Base-by-base conservation (phyloP, 305 asterid genomes). In the Fraxinus xanthoxyloides region DNA sequence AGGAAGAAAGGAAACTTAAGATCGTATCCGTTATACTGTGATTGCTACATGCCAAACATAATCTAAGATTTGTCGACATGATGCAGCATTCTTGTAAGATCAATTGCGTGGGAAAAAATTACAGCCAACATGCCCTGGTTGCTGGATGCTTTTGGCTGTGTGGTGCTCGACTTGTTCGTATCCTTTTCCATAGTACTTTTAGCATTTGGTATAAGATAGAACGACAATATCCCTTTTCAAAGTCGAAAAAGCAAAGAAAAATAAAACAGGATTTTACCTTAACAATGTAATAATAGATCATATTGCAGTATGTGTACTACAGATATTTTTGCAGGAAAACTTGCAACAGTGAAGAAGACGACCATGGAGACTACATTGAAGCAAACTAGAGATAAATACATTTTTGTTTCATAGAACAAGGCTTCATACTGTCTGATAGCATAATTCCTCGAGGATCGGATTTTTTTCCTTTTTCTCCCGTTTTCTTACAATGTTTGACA, bases 51-150 rank as follows among this genome's bases (percentile, higher is more conserved):
- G 67, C 67, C 19, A 40, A 70, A 8, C 31, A 32, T 31, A 30
- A 38, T 32, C 78, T 3, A n/a, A 43, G 32, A 63, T 9, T 63
- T 21, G 72, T 77, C 1, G 6, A 65, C 9, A 1, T n/a, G 74
- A 76, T 89, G 97, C 93, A 94, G 99, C 88, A 94, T 95, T 84
- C 93, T 95, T 72, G 92, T 93, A 48, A 86, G 99, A 80, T 89
- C 97, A 35, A 85, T 79, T 2, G 97, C 83, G 1, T 93, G 99
- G 99, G 61, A 75, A 6, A 95, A 86, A 79, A 91, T 95, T 5
- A 87, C 84, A 81, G 94, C 99, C 81, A 95, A 95, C 54, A 28
- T 95, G 90, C 98, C 99, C 1, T 94, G 99, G 99, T 85, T 95
- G 89, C 92, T 95, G 77, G 99, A 95, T 75, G 99, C 99, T 28